Percentiles rank a stretch among this genome's conserved stretches.
phyloP scores from a whole-genome alignment of 768 basidiomycete genomes.

The Grammothele lineata region DNA sequence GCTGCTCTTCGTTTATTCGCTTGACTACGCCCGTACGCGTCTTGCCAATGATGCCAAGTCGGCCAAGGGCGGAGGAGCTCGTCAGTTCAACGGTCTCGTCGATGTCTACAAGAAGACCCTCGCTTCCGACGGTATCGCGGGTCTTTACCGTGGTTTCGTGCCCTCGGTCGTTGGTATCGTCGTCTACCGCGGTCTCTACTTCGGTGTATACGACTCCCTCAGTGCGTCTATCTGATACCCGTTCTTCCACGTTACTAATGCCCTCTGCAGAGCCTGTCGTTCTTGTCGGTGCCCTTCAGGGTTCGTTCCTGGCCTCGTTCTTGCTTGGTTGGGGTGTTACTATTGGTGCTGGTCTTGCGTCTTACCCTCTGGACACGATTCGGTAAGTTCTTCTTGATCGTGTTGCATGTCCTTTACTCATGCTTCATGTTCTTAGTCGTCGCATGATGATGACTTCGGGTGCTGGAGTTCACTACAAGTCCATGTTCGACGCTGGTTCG shows the following conservation, averaged over 20 bases:
- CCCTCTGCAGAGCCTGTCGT: slow-evolving; percentile 80
- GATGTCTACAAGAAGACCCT: slow-evolving; percentile 98
- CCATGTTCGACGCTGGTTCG: slow-evolving; percentile 94
- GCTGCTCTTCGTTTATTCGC: slow-evolving; percentile 98
- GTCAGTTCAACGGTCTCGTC: slow-evolving; percentile 98
- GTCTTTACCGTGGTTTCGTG: slow-evolving; percentile 99
- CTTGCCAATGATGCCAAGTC: slow-evolving; percentile 98
- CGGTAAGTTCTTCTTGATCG: slow-evolving; percentile 43
- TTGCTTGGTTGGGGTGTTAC: slow-evolving; percentile 98
- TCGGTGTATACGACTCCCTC: slow-evolving; percentile 93
- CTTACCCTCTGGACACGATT: slow-evolving; percentile 90
- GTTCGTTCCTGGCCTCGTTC: slow-evolving; percentile 97
- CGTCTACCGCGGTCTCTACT: slow-evolving; percentile 99
- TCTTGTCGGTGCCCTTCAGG: slow-evolving; percentile 91
- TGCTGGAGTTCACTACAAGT: slow-evolving; percentile 94
- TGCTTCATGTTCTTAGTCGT: slow-evolving; percentile 56
- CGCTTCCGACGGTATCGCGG: slow-evolving; percentile 94
- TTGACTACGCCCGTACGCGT: slow-evolving; percentile 99
- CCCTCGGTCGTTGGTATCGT: slow-evolving; percentile 99
- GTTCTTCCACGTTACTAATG: slow-evolving; percentile 21
- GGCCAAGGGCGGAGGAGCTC: slow-evolving; percentile 82
- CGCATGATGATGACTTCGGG: slow-evolving; percentile 99
- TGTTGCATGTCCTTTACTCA: too few relatives aligned
- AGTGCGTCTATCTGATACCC: slow-evolving; percentile 48
- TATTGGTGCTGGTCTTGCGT: slow-evolving; percentile 98